Percentiles rank a stretch among this genome's conserved stretches.
Evolutionary conservation across 1,284 basidiomycete genomes (phyloP).

Genomic region (Ustilago hordei): DNA sequence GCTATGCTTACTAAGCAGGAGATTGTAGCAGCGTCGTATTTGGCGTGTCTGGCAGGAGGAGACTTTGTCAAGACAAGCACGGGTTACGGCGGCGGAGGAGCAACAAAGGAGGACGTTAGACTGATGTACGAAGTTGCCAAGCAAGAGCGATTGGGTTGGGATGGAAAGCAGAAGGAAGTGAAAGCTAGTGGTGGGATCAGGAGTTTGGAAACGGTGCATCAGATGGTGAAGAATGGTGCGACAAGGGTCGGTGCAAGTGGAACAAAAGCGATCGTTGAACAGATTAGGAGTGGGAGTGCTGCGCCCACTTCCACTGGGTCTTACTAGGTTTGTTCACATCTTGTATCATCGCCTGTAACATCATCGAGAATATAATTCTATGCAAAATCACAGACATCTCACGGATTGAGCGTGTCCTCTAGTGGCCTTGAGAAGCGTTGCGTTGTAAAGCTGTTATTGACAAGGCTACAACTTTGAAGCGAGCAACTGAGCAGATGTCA

Average conservation of each 20-base stretch:
- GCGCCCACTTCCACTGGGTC: slow-evolving; percentile 10
- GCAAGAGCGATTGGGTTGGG: slow-evolving; percentile 26
- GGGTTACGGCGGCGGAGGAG: slow-evolving; percentile 61
- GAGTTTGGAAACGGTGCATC: slow-evolving; percentile 37
- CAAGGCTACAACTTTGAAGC: slow-evolving; percentile 28
- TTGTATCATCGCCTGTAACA: not conserved
- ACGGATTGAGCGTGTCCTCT: not conserved
- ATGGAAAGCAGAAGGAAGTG: slow-evolving; percentile 39
- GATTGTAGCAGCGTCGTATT: slow-evolving; percentile 50
- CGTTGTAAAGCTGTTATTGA: no score
- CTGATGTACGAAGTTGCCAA: slow-evolving; percentile 58
- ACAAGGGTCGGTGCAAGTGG: slow-evolving; percentile 60
- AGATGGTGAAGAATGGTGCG: slow-evolving; percentile 59
- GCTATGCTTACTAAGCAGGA: slow-evolving; percentile 52
- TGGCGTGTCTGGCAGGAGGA: slow-evolving; percentile 58
- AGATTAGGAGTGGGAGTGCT: slow-evolving; percentile 36
- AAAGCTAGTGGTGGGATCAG: slow-evolving; percentile 63
- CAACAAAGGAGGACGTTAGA: slow-evolving; percentile 53
- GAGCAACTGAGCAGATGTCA: slow-evolving; percentile 7
- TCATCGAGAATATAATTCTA: not conserved
- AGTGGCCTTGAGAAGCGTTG: no score
- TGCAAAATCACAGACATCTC: not conserved
- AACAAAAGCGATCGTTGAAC: slow-evolving; percentile 57
- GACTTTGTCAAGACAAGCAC: slow-evolving; percentile 66
- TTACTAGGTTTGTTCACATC: slow-evolving; percentile 9